phyloP scores from a whole-genome alignment of 1,284 basidiomycete species.

The Leccinum subrobustum region DNA sequence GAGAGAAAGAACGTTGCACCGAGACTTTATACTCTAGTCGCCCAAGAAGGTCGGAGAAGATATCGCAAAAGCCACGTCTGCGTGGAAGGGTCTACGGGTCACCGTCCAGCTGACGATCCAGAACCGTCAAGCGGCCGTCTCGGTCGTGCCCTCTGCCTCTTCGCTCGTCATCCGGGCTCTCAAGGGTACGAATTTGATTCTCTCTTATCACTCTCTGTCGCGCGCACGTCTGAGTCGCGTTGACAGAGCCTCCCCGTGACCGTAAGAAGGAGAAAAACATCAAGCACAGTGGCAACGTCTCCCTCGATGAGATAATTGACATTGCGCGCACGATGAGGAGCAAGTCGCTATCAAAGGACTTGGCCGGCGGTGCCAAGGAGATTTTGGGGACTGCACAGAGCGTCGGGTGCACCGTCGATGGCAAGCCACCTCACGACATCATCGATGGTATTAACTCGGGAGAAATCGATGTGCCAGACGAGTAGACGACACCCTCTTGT shows the following conservation, averaged over 20 bases:
- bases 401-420: conserved; percentile 96
- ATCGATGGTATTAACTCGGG: conserved; percentile 97
- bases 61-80: conserved; percentile 98
- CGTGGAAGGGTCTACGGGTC: conserved; percentile 99
- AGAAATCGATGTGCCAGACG: conserved; percentile 92
- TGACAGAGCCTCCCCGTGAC: conserved; percentile 93
- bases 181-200: conserved; percentile 65
- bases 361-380: conserved; percentile 92
- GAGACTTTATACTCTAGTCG: conserved; percentile 55
- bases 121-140: conserved; percentile 98
- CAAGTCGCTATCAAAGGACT: conserved; percentile 93
- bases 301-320: conserved; percentile 93
- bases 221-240: conserved; percentile 2
- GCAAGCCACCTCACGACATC: conserved; percentile 90
- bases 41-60: conserved; percentile 99
- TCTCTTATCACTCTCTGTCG: neutral
- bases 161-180: conserved; percentile 98
- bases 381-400: conserved; percentile 92
- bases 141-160: conserved; percentile 97
- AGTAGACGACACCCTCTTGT: conserved; percentile 55
- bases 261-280: conserved; percentile 99
- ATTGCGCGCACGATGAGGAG: conserved; percentile 95
- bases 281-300: conserved; percentile 94
- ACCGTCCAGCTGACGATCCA: conserved; percentile 99
- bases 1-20: conserved; percentile 7